A percentile compares a stretch with the other conserved stretches of the same genome.
Conservation (phyloP, 352 stramenopile genomes). For the Elongisporangium senticosum region DNA sequence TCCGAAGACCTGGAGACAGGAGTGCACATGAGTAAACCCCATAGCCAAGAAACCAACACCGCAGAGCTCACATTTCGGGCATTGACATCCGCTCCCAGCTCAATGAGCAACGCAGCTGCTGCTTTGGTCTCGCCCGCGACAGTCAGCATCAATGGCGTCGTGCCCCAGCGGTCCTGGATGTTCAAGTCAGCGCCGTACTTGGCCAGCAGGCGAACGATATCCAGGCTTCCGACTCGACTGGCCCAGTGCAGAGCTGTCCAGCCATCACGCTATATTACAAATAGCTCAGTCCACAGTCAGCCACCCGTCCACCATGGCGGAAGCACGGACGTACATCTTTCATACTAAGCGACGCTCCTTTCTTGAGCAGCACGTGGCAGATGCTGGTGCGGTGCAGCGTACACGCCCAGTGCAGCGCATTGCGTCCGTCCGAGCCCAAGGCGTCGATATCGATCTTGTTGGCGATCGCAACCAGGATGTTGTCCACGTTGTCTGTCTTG, state of each 20-base stretch:
- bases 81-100: slow-evolving; percentile 64
- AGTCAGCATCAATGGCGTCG: slow-evolving; percentile 74
- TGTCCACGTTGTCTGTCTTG: slow-evolving; percentile 78
- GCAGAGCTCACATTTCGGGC: slow-evolving; percentile 42
- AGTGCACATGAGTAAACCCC: neutral
- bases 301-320: neutral
- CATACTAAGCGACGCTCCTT: slow-evolving; percentile 66
- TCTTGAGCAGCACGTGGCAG: slow-evolving; percentile 78
- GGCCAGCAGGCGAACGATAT: slow-evolving; percentile 72
- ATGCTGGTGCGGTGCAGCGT: slow-evolving; percentile 72
- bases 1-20: slow-evolving; percentile 49
- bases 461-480: slow-evolving; percentile 60
- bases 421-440: slow-evolving; percentile 70
- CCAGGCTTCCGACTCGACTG: slow-evolving; percentile 63
- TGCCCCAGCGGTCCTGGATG: slow-evolving; percentile 68
- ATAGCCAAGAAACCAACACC: neutral
- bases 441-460: slow-evolving; percentile 72
- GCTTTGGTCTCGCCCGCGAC: slow-evolving; percentile 62
- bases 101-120: slow-evolving; percentile 57
- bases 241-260: slow-evolving; percentile 78
- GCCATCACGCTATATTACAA: slow-evolving; percentile 39
- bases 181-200: slow-evolving; percentile 75
- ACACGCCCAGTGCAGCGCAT: slow-evolving; percentile 76
- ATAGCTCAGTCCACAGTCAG: neutral
- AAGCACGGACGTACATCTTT: slow-evolving; percentile 45